Conservation (phyloP, 1,139 yeast genomes). For the Pneumocystis carinii region DNA sequence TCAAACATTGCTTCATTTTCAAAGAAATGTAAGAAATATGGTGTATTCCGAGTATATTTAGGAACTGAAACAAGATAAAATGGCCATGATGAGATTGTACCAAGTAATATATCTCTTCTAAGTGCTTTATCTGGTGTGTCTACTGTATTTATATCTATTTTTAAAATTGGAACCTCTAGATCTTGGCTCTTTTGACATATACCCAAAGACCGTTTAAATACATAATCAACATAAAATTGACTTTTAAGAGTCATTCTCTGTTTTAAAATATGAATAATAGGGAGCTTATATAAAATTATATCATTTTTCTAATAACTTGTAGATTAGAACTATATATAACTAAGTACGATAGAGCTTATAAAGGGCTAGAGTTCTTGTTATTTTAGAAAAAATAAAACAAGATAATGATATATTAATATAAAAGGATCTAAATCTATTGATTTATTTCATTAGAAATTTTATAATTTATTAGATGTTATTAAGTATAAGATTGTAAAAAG, state of each 20-base stretch:
- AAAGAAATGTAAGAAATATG: not conserved
- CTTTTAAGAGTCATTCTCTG: not conserved
- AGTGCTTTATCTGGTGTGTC: not conserved
- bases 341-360: no score
- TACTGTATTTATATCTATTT: not conserved
- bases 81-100: not conserved
- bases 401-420: no score
- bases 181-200: not conserved
- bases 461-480: no score
- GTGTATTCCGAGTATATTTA: not conserved
- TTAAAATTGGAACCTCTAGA: not conserved
- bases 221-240: not conserved
- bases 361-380: no score
- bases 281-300: no score
- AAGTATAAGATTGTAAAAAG: not conserved
- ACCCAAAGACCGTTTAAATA: not conserved
- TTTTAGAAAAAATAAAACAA: no score
- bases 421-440: no score
- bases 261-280: not conserved
- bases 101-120: not conserved
- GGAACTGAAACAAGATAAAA: not conserved
- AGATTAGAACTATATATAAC: no score
- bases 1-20: not conserved
- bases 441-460: no score
- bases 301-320: no score